Evolutionary conservation across 805 yeast genomes (phyloP).

Genomic region (Cyberlindnera lachancei): DNA sequence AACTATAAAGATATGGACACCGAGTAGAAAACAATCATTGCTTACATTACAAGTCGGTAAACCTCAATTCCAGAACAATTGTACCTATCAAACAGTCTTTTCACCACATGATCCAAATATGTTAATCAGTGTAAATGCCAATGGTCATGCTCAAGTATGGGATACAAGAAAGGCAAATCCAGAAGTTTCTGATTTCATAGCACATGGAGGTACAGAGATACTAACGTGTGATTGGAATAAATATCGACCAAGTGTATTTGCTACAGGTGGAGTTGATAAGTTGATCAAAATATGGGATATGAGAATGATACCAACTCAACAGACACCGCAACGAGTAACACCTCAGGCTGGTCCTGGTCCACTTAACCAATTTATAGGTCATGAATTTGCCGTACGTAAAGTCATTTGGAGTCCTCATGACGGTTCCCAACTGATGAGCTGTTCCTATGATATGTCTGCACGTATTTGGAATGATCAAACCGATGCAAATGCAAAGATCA

Average conservation of each 20-base stretch:
- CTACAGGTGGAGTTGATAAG: conserved; percentile 91
- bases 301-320: conserved; percentile 47
- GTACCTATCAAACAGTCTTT: conserved; percentile 73
- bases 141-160: conserved; percentile 73
- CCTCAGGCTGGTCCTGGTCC: conserved; percentile 55
- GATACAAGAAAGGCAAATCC: conserved; percentile 69
- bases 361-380: conserved; percentile 72
- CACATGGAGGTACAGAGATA: conserved; percentile 77
- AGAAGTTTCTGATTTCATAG: conserved; percentile 47
- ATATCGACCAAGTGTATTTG: conserved; percentile 69
- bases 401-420: conserved; percentile 88
- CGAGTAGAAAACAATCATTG: conserved; percentile 47
- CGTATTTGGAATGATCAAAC: conserved; percentile 77
- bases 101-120: conserved; percentile 79
- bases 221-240: conserved; percentile 86
- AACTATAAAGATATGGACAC: conserved; percentile 70
- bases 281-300: conserved; percentile 82
- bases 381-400: conserved; percentile 80
- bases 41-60: conserved; percentile 41
- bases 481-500: conserved; percentile 48
- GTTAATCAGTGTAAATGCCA: conserved; percentile 64
- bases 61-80: conserved; percentile 32
- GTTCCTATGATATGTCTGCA: conserved; percentile 90
- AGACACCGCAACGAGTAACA: conserved; percentile 26
- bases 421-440: conserved; percentile 59